Evolutionary conservation across 2,329 filamentous ascomycete species (phyloP), one percentile per base, ranked within the genome.

Genomic region (Rhexocercosporidium sp.): DNA sequence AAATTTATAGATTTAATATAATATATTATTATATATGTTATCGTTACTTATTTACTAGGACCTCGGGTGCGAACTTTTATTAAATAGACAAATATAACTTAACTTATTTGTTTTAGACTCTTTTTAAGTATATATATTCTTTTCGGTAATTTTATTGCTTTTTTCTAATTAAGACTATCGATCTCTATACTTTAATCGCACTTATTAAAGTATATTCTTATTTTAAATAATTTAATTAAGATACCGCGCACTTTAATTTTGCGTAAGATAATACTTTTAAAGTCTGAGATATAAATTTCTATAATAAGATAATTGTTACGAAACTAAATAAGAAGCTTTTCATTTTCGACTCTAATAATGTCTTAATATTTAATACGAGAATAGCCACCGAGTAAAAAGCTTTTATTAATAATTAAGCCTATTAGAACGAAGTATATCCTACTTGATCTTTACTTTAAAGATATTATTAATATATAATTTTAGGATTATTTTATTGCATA

Each of bases 1-100:
- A 77, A 79, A 12, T 83, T 84, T 69, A 85, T 85, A 20, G 85
- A 88, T 74, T 77, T 88, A 20, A 82, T 86, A 84, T 16, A 44
- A 16, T 44, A 82, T 5, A 82, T 83, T 6, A 63, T 59, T 53
- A 65, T 25, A 7, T 16, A 44, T 44, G 39, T 16, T 44, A 16
- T 44, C 39, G 80, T 83, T 1, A 79, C 80, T 3, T 88, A 85
- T 64, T 84, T 85, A 0, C 81, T 82, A 16, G 85, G 85, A 0
- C 85, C 85, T 3, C 79, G 80, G 11, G 81, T 87, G 46, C 75
- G 79, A 18, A 81, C 81, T n/a, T 83, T 83, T 67, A 80, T 84
- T 9, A 85, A 85, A 37, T 80, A 85, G 60, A 77, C 74, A 25
- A 84, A 87, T 70, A 78, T 79, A 51, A 72, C 75, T 18, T 72